These are phyloP conservation scores for Bondarzewia mesenterica DNA, from an alignment of 1,284 basidiomycete species.

Conservation along the genomic window DNA sequence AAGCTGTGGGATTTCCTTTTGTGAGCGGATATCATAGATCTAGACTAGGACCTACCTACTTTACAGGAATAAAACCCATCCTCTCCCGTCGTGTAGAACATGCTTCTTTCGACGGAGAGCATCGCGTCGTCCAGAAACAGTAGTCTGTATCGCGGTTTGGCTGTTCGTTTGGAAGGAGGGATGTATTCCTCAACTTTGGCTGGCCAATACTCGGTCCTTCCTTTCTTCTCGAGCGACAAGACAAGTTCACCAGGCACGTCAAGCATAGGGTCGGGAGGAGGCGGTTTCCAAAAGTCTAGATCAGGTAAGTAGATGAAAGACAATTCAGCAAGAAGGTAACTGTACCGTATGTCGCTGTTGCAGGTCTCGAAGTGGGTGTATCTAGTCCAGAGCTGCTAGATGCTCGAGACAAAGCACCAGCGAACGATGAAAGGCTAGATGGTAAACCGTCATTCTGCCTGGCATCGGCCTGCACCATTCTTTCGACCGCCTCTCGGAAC, in stretches of 20 bases:
- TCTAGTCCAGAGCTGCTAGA: background rate
- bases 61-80: slow-evolving; percentile 51
- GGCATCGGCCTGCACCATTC: slow-evolving; percentile 23
- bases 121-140: slow-evolving; percentile 45
- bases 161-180: slow-evolving; percentile 28
- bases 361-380: background rate
- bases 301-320: slow-evolving; percentile 1
- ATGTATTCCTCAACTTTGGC: slow-evolving; percentile 49
- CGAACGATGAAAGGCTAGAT: slow-evolving; percentile 18
- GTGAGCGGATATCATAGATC: slow-evolving; percentile 6
- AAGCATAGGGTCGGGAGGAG: slow-evolving; percentile 39
- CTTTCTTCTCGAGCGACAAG: slow-evolving; percentile 38
- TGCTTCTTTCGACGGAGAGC: slow-evolving; percentile 32
- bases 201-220: slow-evolving; percentile 49
- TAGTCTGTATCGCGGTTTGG: slow-evolving; percentile 37
- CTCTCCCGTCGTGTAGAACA: slow-evolving; percentile 50
- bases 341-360: background rate
- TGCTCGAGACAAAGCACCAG: background rate
- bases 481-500: slow-evolving; percentile 24
- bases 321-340: background rate
- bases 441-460: slow-evolving; percentile 22
- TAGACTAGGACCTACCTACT: slow-evolving; percentile 26
- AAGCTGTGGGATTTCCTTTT: slow-evolving; percentile 31
- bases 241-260: slow-evolving; percentile 60
- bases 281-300: slow-evolving; percentile 22